These are phyloP conservation scores for Saturnispora galanensis DNA, from an alignment of 805 yeast genomes.

Conservation along the genomic window DNA sequence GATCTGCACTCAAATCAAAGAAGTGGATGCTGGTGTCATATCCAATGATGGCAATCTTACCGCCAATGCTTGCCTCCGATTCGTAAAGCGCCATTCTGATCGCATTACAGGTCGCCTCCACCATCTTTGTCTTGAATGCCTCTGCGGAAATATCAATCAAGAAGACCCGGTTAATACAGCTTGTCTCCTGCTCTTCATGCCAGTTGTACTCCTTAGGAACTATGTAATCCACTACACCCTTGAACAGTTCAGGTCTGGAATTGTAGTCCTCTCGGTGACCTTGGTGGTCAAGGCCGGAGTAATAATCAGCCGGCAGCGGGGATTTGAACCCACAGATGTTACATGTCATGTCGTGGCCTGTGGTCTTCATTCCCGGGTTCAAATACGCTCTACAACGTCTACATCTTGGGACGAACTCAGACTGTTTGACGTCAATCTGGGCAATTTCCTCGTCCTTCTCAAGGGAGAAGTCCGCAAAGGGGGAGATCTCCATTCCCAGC, in stretches of 20 bases:
- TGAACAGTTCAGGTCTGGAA: constrained; percentile 63
- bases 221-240: constrained; percentile 76
- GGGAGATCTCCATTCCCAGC: constrained; percentile 68
- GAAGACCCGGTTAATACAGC: constrained; percentile 30
- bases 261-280: constrained; percentile 56
- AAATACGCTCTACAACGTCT: constrained; percentile 84
- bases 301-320: constrained; percentile 57
- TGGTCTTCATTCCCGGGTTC: constrained; percentile 71
- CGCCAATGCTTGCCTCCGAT: constrained; percentile 30
- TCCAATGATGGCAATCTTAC: constrained; percentile 61
- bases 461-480: constrained; percentile 57
- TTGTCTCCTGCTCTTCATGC: constrained; percentile 15
- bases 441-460: constrained; percentile 45
- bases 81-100: constrained; percentile 46
- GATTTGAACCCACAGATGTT: constrained; percentile 79
- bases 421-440: constrained; percentile 45
- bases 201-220: constrained; percentile 69
- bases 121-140: constrained; percentile 47
- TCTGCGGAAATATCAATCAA: constrained; percentile 66
- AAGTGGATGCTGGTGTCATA: constrained; percentile 67
- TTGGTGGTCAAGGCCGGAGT: constrained; percentile 47
- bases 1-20: constrained; percentile 51
- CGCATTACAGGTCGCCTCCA: constrained; percentile 13
- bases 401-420: constrained; percentile 77
- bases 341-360: constrained; percentile 61